Conservation (phyloP, 495 filamentous ascomycete species). For the Thermothielavioides terrestris region DNA sequence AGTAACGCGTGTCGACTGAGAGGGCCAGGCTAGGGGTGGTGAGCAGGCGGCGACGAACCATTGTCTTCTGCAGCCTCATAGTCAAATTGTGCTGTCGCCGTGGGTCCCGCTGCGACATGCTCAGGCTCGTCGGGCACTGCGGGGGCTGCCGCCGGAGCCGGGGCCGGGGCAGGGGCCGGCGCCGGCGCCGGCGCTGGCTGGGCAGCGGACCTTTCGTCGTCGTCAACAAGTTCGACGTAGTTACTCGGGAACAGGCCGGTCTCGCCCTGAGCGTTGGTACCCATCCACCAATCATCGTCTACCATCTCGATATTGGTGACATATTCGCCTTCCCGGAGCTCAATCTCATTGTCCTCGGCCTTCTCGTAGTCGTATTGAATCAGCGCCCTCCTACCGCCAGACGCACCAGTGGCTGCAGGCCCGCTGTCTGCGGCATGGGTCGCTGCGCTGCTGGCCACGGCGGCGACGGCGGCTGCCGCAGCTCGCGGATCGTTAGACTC, state of each 20-base stretch:
- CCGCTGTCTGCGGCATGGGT: conserved; percentile 21
- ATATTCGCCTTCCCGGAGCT: conserved; percentile 80
- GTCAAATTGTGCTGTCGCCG: conserved; percentile 83
- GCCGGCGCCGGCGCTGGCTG: conserved; percentile 23
- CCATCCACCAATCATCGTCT: conserved; percentile 96
- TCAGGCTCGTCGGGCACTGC: conserved; percentile 20
- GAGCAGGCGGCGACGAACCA: conserved; percentile 33
- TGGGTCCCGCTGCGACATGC: conserved; percentile 40
- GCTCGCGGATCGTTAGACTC: conserved; percentile 53
- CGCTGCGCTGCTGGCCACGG: conserved; percentile 3
- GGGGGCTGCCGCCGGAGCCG: conserved; percentile 22
- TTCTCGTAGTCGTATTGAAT: conserved; percentile 95
- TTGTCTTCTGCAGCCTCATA: conserved; percentile 98
- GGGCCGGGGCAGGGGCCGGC: conserved; percentile 17
- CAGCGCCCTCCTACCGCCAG: conserved; percentile 58
- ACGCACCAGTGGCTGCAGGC: conserved; percentile 15
- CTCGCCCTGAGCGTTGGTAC: conserved; percentile 71
- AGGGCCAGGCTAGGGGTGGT: neutral
- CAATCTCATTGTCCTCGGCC: conserved; percentile 92
- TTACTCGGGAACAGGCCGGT: conserved; percentile 90
- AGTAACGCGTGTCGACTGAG: conserved; percentile 10
- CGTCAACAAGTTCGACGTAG: conserved; percentile 81
- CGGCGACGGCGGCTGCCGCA: conserved; percentile 49
- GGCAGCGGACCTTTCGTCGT: conserved; percentile 27
- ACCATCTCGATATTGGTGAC: conserved; percentile 98